Evolutionary conservation across 495 filamentous ascomycete genomes (phyloP), one percentile per base, ranked within the genome.

Genomic region (Xylaria palmicola): DNA sequence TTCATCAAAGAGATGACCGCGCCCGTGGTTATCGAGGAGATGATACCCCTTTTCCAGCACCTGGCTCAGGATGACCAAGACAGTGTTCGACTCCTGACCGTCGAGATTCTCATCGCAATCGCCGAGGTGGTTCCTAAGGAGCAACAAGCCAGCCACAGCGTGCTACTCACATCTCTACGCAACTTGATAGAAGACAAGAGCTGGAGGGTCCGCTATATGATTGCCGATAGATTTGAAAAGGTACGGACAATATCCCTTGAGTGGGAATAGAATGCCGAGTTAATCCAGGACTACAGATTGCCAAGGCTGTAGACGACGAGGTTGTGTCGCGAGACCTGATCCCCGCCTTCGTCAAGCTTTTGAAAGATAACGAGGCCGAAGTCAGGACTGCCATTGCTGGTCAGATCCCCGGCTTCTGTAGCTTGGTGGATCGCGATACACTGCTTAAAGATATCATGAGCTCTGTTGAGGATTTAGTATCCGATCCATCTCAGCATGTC

Each of bases 121-220:
- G 94, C 95, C 49, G 95, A 98, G 75, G 91, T 92, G 47, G 93
- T 98, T 9, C 94, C 94, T 58, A 97, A 98, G 75, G 94, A 98
- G 70, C 92, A 98, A 70, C 95, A 98, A 75, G 87, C 89, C 37
- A 97, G 92, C 80, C 93, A 98, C 72, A 93, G 92, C 40, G 90
- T 97, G 45, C 77, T 98, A 58, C 80, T 98, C 67, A 92, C 90
- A 20, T 92, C 94, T 53, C 75, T 98, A 69, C 88, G 94, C 65
- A 94, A 82, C 75, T 77, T 98, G 64, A 97, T 98, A 76, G 93
- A 97, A 70, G 94, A 98, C 73, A 97, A 97, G 82, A 97, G 95
- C 77, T 98, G 94, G 94, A 86, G 94, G 66, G 94, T 98, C 50
- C 84, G 94, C 72, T 98, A 98, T 74, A 98, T 98, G 95, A 95